Evolutionary conservation across 2,329 filamentous ascomycete genomes (phyloP), one percentile per base, ranked within the genome.

Genomic region (Epichloe uncinata): DNA sequence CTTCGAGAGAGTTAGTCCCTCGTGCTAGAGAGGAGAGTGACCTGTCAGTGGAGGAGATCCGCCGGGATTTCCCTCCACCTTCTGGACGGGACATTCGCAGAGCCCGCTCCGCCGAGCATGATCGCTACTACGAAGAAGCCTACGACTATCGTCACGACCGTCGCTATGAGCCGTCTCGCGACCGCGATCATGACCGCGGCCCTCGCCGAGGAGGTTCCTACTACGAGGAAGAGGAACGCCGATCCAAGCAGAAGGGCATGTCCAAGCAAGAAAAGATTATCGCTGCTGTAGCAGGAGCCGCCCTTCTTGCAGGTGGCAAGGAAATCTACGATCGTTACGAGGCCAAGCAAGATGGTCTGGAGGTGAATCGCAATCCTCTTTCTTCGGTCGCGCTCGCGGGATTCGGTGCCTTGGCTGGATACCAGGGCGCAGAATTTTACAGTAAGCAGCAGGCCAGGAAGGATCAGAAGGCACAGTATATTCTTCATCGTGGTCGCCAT

Each of bases 51-150:
- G 90, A 95, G 68, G 87, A 94, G 68, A 81, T 94, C 53, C 80
- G 81, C 55, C 82, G 88, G 57, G 86, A 94, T 58, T 95, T 94
- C 60, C 87, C 87, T 34, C 86, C 87, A 6, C 84, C 82, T n/a
- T 56, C 56, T 9, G 61, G 73, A 53, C 64, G 66, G 50, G 77
- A 78, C 53, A 60, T 75, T 37, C 76, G 79, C 56, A 78, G 83
- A 51, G 73, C 82, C 57, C 77, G 81, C 58, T 86, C 84, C 6
- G 77, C 76, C 50, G 82, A 82, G 50, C 73, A 75, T 43, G 69
- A 71, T 53, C 45, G 42, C 18, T 73, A 79, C 59, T 77, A 82
- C 62, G 77, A 82, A 51, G 77, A 70, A 54, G 63, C 71, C 44
- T 70, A 72, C 54, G 67, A 72, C 49, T 74, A 71, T 48, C 67